phyloP scores from a whole-genome alignment of 192 early-diverging fungal genomes.

The Lunasporangiospora selenospora region DNA sequence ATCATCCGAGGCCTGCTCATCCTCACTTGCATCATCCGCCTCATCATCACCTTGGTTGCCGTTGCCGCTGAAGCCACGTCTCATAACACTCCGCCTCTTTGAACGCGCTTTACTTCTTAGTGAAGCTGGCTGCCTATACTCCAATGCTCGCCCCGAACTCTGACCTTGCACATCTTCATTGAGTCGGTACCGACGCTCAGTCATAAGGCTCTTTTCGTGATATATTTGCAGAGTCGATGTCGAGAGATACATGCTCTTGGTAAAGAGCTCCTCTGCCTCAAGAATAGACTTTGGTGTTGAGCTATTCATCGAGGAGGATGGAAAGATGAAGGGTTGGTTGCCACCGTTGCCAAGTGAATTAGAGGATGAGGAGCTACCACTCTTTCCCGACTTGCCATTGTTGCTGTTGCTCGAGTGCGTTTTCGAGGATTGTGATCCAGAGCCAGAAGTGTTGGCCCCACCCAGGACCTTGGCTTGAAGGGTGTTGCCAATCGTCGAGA shows the following conservation, averaged over 20 bases:
- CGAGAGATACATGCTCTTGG: constrained; percentile 55
- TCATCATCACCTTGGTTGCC: constrained; percentile 46
- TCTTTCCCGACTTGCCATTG: constrained; percentile 7
- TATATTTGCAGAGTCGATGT: constrained; percentile 53
- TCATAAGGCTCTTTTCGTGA: constrained; percentile 54
- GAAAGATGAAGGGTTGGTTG: constrained; percentile 56
- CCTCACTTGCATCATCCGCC: constrained; percentile 18
- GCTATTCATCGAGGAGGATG: constrained; percentile 48
- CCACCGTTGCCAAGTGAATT: constrained; percentile 23
- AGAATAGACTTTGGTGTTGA: constrained; percentile 53
- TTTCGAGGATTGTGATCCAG: constrained; percentile 12
- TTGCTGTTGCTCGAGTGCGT: constrained; percentile 3
- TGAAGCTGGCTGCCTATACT: constrained; percentile 30
- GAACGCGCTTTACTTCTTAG: constrained; percentile 15
- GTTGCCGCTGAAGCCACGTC: constrained; percentile 18
- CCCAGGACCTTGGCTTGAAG: constrained; percentile 24
- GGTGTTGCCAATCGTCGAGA: constrained; percentile 21
- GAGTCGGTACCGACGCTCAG: constrained; percentile 24
- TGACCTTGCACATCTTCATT: constrained; percentile 32
- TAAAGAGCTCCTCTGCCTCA: constrained; percentile 59
- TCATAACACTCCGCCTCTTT: constrained; percentile 18
- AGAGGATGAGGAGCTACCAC: background rate
- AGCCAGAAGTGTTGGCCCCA: background rate
- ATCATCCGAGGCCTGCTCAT: constrained; percentile 18
- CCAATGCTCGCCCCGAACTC: constrained; percentile 29